phyloP scores from a whole-genome alignment of 331 rosid genomes.

The Cydonia oblonga region DNA sequence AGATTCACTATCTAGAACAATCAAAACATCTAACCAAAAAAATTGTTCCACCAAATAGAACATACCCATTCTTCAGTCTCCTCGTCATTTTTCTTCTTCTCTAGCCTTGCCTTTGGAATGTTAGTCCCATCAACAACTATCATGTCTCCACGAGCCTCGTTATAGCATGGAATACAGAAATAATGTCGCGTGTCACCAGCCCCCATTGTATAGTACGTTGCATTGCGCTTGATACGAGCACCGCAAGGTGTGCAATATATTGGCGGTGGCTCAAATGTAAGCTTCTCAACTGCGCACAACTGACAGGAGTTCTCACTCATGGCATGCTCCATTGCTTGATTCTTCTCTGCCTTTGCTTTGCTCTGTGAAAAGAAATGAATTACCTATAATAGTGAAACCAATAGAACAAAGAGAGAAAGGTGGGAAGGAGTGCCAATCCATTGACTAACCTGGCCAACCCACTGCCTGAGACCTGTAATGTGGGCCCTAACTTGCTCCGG shows the following conservation, averaged over 20 bases:
- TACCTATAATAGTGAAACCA: neutral
- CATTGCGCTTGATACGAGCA: constrained; percentile 84
- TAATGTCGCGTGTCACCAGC: constrained; percentile 89
- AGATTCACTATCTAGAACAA: constrained; percentile 14
- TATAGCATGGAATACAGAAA: constrained; percentile 89
- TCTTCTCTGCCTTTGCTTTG: constrained; percentile 93
- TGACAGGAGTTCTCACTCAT: constrained; percentile 99
- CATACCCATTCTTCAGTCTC: constrained; percentile 96
- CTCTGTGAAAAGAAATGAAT: constrained; percentile 41
- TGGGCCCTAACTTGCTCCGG: constrained; percentile 93
- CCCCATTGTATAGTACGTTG: constrained; percentile 80
- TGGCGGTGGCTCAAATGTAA: constrained; percentile 94
- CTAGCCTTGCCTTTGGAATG: constrained; percentile 71
- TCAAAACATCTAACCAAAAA: neutral
- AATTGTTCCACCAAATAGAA: neutral
- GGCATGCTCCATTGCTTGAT: constrained; percentile 90
- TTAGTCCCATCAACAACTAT: constrained; percentile 73
- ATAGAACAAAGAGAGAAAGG: neutral
- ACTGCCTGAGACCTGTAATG: constrained; percentile 74
- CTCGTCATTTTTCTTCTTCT: constrained; percentile 96
- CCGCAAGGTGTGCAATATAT: constrained; percentile 91
- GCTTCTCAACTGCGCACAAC: constrained; percentile 96
- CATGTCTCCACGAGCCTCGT: constrained; percentile 82
- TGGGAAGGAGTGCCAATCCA: neutral
- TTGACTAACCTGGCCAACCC: constrained; percentile 92